These are phyloP conservation scores for Rhododendron kiyosumense DNA, from an alignment of 148 eudicot species.

Conservation along the genomic window DNA sequence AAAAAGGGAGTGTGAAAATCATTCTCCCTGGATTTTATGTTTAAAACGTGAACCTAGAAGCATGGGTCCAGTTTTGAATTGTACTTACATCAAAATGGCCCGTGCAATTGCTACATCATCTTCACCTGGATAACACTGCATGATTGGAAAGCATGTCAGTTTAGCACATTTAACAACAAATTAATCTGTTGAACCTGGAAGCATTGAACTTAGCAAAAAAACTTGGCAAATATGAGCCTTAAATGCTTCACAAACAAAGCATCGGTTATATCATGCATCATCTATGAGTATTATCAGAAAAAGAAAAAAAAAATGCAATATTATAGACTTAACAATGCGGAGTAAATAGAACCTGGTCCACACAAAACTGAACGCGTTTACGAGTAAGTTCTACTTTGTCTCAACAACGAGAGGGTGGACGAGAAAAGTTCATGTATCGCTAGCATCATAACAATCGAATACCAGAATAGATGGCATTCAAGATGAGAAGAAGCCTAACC, in stretches of 20 bases:
- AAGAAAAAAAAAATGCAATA: not conserved
- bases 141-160: constrained; percentile 10
- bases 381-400: not conserved
- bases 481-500: constrained; percentile 38
- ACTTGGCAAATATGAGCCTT: not conserved
- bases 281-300: not conserved
- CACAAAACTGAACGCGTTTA: not conserved
- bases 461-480: not conserved
- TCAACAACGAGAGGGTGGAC: constrained; percentile 1
- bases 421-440: constrained; percentile 2
- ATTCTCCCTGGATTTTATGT: not conserved
- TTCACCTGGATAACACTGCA: constrained; percentile 97
- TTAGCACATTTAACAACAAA: not conserved
- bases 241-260: not conserved
- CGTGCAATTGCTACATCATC: constrained; percentile 92
- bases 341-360: not conserved
- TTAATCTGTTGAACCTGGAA: not conserved
- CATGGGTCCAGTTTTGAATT: not conserved
- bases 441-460: not conserved
- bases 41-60: not conserved
- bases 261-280: not conserved
- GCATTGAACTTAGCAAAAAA: not conserved
- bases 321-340: not conserved
- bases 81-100: constrained; percentile 72
- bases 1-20: no score